phyloP scores from a whole-genome alignment of 2,329 filamentous ascomycete genomes.

The Pezicula carpinea region DNA sequence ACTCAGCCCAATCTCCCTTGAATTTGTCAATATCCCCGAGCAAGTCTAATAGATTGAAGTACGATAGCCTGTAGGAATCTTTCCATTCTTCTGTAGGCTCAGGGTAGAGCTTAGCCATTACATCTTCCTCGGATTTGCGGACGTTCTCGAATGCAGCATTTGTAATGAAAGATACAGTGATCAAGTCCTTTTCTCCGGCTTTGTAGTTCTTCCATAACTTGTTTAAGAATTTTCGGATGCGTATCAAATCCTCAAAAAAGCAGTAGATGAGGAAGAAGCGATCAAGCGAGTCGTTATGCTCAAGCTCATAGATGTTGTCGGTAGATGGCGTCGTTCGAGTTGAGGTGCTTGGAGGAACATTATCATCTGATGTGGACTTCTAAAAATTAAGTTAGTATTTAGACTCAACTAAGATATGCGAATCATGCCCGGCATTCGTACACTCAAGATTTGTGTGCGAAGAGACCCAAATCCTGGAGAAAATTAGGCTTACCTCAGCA shows the following conservation, averaged over 20 bases:
- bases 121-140: constrained; percentile 1
- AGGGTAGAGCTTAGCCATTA: background rate
- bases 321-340: background rate
- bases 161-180: constrained; percentile 24
- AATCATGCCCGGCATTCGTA: too few relatives aligned
- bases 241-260: constrained; percentile 8
- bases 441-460: too few relatives aligned
- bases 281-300: background rate
- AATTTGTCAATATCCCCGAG: too few relatives aligned
- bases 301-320: background rate
- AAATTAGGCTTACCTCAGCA: too few relatives aligned
- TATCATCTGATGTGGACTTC: background rate
- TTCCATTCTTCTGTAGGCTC: background rate
- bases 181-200: background rate
- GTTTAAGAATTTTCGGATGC: constrained; percentile 4
- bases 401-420: too few relatives aligned
- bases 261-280: background rate
- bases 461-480: too few relatives aligned
- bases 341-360: too few relatives aligned
- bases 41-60: too few relatives aligned
- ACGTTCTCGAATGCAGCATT: constrained; percentile 4
- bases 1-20: too few relatives aligned
- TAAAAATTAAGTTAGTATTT: too few relatives aligned
- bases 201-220: constrained; percentile 1
- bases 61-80: background rate